Evolutionary conservation across 2,329 filamentous ascomycete species (phyloP).

Genomic region (Alternaria angustiovoidea): DNA sequence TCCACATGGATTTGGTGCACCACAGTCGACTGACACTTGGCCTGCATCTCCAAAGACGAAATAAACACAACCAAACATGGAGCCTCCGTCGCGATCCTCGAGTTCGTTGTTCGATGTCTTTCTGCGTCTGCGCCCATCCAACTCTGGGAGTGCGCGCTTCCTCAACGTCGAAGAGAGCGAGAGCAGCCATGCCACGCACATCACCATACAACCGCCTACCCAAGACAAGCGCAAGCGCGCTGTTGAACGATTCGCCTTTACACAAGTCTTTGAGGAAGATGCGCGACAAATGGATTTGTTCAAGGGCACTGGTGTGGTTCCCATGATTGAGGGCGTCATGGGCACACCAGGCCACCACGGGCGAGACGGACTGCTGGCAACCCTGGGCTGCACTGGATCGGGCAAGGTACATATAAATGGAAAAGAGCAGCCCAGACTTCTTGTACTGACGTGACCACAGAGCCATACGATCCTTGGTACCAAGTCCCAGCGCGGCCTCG

Average conservation of each 20-base stretch:
- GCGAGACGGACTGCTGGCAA: conserved; percentile 88
- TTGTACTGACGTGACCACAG: conserved; percentile 57
- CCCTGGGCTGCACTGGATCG: conserved; percentile 91
- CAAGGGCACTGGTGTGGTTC: conserved; percentile 75
- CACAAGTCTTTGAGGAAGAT: conserved; percentile 87
- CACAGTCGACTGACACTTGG: conserved; percentile 11
- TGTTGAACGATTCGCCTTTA: conserved; percentile 94
- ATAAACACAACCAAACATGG: conserved; percentile 40
- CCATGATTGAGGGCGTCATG: conserved; percentile 82
- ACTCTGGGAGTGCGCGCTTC: conserved; percentile 64
- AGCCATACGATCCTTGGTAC: conserved; percentile 96
- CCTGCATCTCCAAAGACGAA: conserved; percentile 5
- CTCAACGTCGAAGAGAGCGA: conserved; percentile 73
- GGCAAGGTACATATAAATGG: conserved; percentile 74
- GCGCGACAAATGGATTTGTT: conserved; percentile 88
- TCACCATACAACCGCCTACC: conserved; percentile 69
- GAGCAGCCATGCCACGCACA: conserved; percentile 55
- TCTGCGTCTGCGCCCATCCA: conserved; percentile 72
- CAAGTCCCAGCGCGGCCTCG: conserved; percentile 83
- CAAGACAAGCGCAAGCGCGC: conserved; percentile 84
- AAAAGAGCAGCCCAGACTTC: conserved; percentile 3
- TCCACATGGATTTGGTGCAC: conserved; percentile 13
- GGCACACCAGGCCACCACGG: conserved; percentile 76
- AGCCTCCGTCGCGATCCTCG: conserved; percentile 46
- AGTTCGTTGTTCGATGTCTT: conserved; percentile 86